These are phyloP conservation scores for Trichoderma orchidacearum DNA, from an alignment of 495 filamentous ascomycete genomes.

Conservation along the genomic window DNA sequence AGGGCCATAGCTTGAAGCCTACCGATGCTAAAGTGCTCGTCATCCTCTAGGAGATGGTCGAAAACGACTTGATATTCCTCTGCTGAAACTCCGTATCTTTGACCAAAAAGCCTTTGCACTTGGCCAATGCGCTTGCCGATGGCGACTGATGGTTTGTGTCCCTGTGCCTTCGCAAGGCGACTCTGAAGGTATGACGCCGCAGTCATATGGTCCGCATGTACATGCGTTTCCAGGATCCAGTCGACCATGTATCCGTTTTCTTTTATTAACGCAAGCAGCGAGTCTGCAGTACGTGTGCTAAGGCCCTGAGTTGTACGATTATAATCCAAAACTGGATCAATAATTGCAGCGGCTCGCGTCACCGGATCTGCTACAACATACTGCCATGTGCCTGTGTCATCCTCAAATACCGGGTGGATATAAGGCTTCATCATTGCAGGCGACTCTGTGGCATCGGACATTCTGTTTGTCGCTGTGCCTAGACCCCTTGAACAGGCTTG, in stretches of 20 bases:
- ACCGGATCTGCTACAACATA: constrained; percentile 42
- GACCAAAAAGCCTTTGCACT: constrained; percentile 35
- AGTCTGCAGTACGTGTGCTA: constrained; percentile 34
- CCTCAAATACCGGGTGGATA: constrained; percentile 29
- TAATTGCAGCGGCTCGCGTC: constrained; percentile 34
- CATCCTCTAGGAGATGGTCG: constrained; percentile 38
- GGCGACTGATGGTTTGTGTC: constrained; percentile 23
- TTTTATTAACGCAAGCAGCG: constrained; percentile 24
- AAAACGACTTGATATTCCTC: constrained; percentile 32
- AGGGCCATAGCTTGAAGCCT: constrained; percentile 28
- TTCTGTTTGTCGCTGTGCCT: background rate
- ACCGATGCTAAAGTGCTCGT: constrained; percentile 37
- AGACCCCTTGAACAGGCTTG: too few relatives aligned
- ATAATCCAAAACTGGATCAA: constrained; percentile 48
- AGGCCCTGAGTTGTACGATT: constrained; percentile 31
- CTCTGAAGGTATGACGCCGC: constrained; percentile 40
- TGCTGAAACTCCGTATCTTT: constrained; percentile 27
- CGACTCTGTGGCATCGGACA: background rate
- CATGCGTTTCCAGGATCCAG: constrained; percentile 44
- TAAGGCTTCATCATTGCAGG: background rate
- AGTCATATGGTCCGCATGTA: constrained; percentile 51
- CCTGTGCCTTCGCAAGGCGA: constrained; percentile 15
- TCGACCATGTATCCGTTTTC: constrained; percentile 31
- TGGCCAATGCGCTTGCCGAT: constrained; percentile 41
- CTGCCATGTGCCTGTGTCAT: constrained; percentile 41